A percentile compares a stretch with the other conserved stretches of the same genome.
Evolutionary conservation across 176 grass and related monocot species (phyloP).

Genomic region (Ampelocalamus luodianensis): DNA sequence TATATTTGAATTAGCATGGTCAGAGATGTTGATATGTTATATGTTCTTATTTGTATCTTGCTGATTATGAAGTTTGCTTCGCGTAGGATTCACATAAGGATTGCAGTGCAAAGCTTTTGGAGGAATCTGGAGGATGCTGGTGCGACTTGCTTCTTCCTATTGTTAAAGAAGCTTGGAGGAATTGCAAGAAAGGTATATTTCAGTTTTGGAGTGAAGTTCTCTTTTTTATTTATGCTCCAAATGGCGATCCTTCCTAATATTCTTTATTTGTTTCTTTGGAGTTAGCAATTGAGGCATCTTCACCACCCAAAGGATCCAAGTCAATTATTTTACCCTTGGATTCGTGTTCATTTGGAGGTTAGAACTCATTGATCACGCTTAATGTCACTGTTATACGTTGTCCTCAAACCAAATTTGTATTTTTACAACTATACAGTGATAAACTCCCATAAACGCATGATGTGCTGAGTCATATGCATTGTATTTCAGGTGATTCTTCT

Average conservation of each 20-base stretch:
- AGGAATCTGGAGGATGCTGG: slow-evolving; percentile 85
- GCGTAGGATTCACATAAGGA: slow-evolving; percentile 82
- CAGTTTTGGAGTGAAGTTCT: slow-evolving; percentile 13
- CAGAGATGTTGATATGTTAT: neutral
- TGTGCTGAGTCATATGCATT: slow-evolving; percentile 36
- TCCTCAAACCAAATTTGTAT: neutral
- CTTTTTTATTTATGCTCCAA: slow-evolving; percentile 16
- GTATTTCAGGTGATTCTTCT: slow-evolving; percentile 82
- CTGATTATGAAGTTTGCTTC: slow-evolving; percentile 25
- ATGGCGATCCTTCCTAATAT: slow-evolving; percentile 34
- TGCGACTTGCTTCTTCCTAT: slow-evolving; percentile 78
- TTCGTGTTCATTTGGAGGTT: slow-evolving; percentile 63
- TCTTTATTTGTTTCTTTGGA: slow-evolving; percentile 48
- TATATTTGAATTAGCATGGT: slow-evolving; percentile 33
- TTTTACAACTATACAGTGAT: slow-evolving; percentile 14
- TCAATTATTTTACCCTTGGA: slow-evolving; percentile 67
- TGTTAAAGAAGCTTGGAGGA: slow-evolving; percentile 84
- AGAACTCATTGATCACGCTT: slow-evolving; percentile 39
- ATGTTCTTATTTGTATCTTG: slow-evolving; percentile 24
- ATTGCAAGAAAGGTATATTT: slow-evolving; percentile 89
- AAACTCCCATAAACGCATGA: neutral
- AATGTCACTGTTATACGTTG: neutral
- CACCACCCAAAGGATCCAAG: slow-evolving; percentile 87
- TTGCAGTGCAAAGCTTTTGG: slow-evolving; percentile 61
- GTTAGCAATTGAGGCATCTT: slow-evolving; percentile 89